phyloP scores from a whole-genome alignment of 2,329 filamentous ascomycete genomes.

The Epicoccum sorghinum region DNA sequence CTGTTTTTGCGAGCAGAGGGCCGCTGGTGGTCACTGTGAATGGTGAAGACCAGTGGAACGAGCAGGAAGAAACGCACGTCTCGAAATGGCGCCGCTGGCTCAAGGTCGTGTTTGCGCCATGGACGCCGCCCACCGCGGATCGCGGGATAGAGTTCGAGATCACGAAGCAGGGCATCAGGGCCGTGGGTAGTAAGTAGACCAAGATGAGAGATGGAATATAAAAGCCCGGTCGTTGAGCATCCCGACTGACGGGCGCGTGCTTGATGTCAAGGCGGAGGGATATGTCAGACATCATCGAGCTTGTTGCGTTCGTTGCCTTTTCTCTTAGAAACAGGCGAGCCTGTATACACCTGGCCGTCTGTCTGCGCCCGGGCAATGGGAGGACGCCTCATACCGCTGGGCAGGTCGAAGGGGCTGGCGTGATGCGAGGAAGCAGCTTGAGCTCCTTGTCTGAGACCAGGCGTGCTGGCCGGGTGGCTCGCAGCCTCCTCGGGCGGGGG shows the following conservation, averaged over 20 bases:
- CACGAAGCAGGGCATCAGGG: constrained; percentile 32
- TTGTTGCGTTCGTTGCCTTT: constrained; percentile 3
- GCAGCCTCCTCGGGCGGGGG: constrained; percentile 20
- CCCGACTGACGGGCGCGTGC: too few relatives aligned
- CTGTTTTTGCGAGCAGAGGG: constrained; percentile 52
- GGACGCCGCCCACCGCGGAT: constrained; percentile 62
- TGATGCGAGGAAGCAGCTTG: constrained; percentile 31
- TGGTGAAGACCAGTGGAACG: constrained; percentile 49
- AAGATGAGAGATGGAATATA: too few relatives aligned
- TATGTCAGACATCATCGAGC: not conserved
- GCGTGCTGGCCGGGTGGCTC: constrained; percentile 32
- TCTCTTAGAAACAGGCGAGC: constrained; percentile 33
- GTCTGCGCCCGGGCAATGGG: constrained; percentile 23
- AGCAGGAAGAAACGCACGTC: constrained; percentile 50
- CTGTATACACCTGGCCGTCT: constrained; percentile 26
- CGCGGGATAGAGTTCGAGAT: constrained; percentile 76
- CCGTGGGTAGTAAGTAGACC: constrained; percentile 15
- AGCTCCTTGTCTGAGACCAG: constrained; percentile 29
- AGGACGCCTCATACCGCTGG: constrained; percentile 30
- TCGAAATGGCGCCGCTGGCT: constrained; percentile 75
- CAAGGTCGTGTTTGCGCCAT: constrained; percentile 89
- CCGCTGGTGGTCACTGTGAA: constrained; percentile 36
- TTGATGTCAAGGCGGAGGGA: too few relatives aligned
- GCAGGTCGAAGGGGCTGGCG: constrained; percentile 43
- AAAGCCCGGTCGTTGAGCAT: too few relatives aligned